phyloP scores from a whole-genome alignment of 2,329 filamentous ascomycete species.

The Colletotrichum scovillei region DNA sequence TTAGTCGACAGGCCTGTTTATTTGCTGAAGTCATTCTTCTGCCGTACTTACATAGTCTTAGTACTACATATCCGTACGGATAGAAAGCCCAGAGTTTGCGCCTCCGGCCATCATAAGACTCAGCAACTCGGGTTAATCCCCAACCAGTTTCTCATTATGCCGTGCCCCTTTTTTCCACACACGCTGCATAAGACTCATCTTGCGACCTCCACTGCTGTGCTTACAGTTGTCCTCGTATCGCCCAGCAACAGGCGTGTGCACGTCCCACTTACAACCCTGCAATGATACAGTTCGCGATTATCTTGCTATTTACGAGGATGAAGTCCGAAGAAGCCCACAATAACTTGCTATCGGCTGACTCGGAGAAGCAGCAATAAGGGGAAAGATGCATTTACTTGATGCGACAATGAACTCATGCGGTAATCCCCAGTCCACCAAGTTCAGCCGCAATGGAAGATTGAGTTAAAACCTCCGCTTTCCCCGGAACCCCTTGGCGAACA shows the following conservation, averaged over 20 bases:
- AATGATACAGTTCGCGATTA: background rate
- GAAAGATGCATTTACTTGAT: slow-evolving; percentile 13
- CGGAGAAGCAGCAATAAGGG: slow-evolving; percentile 6
- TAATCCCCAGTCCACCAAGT: slow-evolving; percentile 4
- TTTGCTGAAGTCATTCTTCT: too few species aligned
- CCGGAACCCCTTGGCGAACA: background rate
- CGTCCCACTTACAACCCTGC: slow-evolving; percentile 19
- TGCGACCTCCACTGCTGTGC: slow-evolving; percentile 1
- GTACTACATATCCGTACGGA: too few species aligned
- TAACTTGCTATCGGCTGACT: slow-evolving; percentile 6
- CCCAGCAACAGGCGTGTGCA: slow-evolving; percentile 21
- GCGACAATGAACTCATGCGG: slow-evolving; percentile 8
- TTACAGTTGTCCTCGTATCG: slow-evolving; percentile 15
- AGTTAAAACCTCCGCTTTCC: slow-evolving; percentile 18
- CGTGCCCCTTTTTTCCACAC: background rate
- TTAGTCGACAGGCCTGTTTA: too few species aligned
- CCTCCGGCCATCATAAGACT: too few species aligned
- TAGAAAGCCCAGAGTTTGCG: background rate
- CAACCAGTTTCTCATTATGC: background rate
- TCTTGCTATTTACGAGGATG: slow-evolving; percentile 12
- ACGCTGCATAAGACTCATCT: slow-evolving; percentile 3
- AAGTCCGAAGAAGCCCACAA: slow-evolving; percentile 24
- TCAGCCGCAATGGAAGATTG: slow-evolving; percentile 1
- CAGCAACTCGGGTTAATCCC: background rate
- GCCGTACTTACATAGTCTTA: too few species aligned